phyloP scores from a whole-genome alignment of 352 stramenopile genomes.

The Globisporangium solare region DNA sequence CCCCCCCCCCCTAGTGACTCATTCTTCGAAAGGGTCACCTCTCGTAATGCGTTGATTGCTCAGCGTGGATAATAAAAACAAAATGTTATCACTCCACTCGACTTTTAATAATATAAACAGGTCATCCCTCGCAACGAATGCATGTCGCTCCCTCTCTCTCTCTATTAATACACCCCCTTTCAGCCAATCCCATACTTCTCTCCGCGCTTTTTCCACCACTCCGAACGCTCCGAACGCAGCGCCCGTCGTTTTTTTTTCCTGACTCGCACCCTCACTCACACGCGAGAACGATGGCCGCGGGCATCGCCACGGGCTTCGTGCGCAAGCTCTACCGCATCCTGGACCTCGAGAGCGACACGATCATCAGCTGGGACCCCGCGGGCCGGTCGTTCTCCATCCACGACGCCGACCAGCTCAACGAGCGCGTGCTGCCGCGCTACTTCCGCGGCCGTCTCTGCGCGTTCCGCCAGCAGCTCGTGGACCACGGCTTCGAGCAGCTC shows the following conservation, averaged over 20 bases:
- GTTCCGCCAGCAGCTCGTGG: constrained; percentile 73
- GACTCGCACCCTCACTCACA: background rate
- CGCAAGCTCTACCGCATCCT: constrained; percentile 81
- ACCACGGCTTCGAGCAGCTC: constrained; percentile 64
- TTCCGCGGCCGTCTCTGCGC: constrained; percentile 61
- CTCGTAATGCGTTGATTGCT: too few species aligned
- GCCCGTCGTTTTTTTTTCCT: too few species aligned
- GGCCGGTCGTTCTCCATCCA: constrained; percentile 68
- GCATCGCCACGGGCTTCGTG: constrained; percentile 75
- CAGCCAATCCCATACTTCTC: background rate
- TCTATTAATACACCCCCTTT: background rate
- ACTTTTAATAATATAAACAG: too few species aligned
- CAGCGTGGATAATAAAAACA: too few species aligned
- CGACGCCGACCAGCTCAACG: constrained; percentile 55
- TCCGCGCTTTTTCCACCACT: background rate
- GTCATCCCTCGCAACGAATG: background rate
- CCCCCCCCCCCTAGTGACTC: too few species aligned
- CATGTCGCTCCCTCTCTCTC: background rate
- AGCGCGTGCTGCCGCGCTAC: constrained; percentile 53
- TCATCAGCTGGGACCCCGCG: constrained; percentile 53
- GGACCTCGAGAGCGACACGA: constrained; percentile 55
- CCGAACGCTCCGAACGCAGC: background rate
- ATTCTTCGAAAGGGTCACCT: too few species aligned
- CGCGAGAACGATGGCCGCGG: constrained; percentile 22
- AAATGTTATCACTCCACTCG: too few species aligned